Base-by-base conservation (phyloP, 192 early-diverging fungal species). In the Coemansia sp. region DNA sequence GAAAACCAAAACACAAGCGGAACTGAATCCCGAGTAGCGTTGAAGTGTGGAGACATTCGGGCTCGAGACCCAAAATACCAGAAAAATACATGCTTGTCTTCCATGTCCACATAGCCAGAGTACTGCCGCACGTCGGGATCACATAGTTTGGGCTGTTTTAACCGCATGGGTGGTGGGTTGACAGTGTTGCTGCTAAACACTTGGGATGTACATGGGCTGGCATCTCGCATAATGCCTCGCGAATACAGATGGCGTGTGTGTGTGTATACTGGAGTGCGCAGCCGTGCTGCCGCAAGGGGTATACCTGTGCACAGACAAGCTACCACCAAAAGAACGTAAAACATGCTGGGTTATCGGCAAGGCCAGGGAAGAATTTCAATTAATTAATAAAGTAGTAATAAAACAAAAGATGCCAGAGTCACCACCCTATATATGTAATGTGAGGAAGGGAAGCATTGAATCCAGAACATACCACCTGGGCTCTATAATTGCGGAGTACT, bases 111-210 rank as follows among this genome's bases (percentile, higher is more conserved):
- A 62, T 91, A 88, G 34, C 88, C 89, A 12, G 88, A 89, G 58
- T 82, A 83, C 82, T 96, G 95, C 60, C 90, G 87, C 48, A 95
- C 95, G 23, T 81, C 70, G 18, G 85, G 80, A 67, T 98, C 96
- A 69, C 96, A 98, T 30, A 97, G 80, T 21, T 58, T 56, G 20
- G 88, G 88, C 50, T 81, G 60, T 56, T 85, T 87, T 28, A 85
- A 70, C 26, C 88, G 85, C 63, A 92, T 76, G 1, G 63, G 42
- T 14, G 73, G 73, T 8, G 75, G 73, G 32, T 76, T 76, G 28
- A 37, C 47, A 0, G 56, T 41, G 8, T 32, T 55, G 11, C 42
- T 50, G 45, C 21, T 50, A 3, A 3, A 38, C 18, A 53, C 47
- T 14, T 37, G 39, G 5, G 66, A 60, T 42, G 64, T 64, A 17